phyloP scores from a whole-genome alignment of 2,329 filamentous ascomycete species.

The Sporothrix variecibatus region DNA sequence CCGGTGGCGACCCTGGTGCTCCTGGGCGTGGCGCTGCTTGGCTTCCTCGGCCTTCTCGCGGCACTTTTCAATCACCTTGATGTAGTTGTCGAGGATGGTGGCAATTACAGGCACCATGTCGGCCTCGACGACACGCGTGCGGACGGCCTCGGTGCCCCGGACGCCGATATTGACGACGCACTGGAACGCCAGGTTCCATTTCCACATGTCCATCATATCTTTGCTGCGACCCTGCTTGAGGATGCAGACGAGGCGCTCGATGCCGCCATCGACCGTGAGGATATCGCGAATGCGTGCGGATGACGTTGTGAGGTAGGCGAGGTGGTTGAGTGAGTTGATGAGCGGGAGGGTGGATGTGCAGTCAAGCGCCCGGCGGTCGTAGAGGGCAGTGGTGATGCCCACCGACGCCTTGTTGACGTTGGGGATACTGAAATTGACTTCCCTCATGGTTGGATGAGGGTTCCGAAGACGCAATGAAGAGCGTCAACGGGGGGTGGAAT shows the following conservation, averaged over 20 bases:
- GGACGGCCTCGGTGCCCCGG: constrained; percentile 87
- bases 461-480: constrained; percentile 16
- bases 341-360: constrained; percentile 96
- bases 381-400: constrained; percentile 96
- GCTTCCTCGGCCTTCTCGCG: constrained; percentile 82
- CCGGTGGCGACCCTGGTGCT: constrained; percentile 54
- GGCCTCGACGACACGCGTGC: constrained; percentile 93
- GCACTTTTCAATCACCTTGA: constrained; percentile 91
- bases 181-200: constrained; percentile 98
- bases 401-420: constrained; percentile 97
- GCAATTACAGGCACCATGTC: constrained; percentile 99
- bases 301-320: constrained; percentile 96
- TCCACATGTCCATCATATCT: constrained; percentile 99
- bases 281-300: constrained; percentile 97
- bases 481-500: constrained; percentile 10
- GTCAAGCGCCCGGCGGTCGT: constrained; percentile 94
- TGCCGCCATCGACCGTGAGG: constrained; percentile 95
- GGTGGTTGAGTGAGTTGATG: constrained; percentile 98
- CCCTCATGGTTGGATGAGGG: constrained; percentile 68
- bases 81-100: constrained; percentile 97
- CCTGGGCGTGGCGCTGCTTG: constrained; percentile 67
- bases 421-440: constrained; percentile 99
- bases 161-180: constrained; percentile 99
- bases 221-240: constrained; percentile 95
- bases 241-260: constrained; percentile 94